Conservation (phyloP, 164 flowering plant genomes). For the Nymphaea colorata region DNA sequence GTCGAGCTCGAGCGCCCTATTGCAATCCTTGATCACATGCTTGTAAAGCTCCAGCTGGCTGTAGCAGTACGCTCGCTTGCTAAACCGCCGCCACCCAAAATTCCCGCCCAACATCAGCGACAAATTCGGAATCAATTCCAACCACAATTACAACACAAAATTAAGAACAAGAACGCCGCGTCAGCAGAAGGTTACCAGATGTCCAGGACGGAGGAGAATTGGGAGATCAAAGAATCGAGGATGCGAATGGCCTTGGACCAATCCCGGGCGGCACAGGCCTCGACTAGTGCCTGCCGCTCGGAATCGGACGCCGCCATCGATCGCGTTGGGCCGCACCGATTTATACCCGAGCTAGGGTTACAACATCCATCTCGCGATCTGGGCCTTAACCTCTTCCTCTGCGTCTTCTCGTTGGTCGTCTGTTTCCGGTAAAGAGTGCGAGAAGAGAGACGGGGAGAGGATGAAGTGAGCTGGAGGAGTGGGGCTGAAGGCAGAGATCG, state of each 20-base stretch:
- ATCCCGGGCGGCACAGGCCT: slow-evolving; percentile 52
- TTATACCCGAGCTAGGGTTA: background rate
- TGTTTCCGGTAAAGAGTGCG: background rate
- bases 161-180: background rate
- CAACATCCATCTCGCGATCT: background rate
- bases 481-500: no score
- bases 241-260: slow-evolving; percentile 98
- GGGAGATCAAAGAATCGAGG: slow-evolving; percentile 80
- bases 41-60: slow-evolving; percentile 93
- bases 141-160: background rate
- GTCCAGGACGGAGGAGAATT: slow-evolving; percentile 59
- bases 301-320: slow-evolving; percentile 17
- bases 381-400: background rate
- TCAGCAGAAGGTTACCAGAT: slow-evolving; percentile 42
- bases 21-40: slow-evolving; percentile 90
- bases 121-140: background rate
- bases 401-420: background rate
- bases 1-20: slow-evolving; percentile 73
- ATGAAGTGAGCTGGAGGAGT: background rate
- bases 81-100: slow-evolving; percentile 15
- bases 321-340: background rate
- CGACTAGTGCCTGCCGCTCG: slow-evolving; percentile 66
- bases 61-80: slow-evolving; percentile 94
- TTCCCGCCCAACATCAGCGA: background rate
- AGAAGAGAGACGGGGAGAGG: background rate